phyloP scores from a whole-genome alignment of 2,329 filamentous ascomycete genomes.

The Tolypocladium guangdongense region DNA sequence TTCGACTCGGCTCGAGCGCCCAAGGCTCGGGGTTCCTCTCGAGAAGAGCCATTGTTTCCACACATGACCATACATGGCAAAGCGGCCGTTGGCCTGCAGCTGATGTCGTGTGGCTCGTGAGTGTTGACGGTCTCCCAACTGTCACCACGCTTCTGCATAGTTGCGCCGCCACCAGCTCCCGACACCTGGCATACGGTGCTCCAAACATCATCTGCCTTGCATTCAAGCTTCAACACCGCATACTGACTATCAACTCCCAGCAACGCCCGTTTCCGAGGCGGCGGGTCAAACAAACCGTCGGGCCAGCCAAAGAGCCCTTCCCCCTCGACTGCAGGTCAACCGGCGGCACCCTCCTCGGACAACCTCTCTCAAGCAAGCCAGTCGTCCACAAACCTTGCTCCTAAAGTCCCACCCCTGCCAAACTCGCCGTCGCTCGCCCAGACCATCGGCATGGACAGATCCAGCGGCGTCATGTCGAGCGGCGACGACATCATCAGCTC shows the following conservation, averaged over 20 bases:
- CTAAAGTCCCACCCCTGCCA: slow-evolving; percentile 49
- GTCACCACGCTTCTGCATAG: neutral
- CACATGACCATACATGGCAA: neutral
- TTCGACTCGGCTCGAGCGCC: neutral
- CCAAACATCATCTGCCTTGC: neutral
- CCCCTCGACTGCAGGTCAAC: slow-evolving; percentile 34
- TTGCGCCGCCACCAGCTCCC: neutral
- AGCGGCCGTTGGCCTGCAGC: neutral
- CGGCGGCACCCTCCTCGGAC: slow-evolving; percentile 31
- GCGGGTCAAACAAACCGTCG: slow-evolving; percentile 35
- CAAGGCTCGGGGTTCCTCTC: neutral
- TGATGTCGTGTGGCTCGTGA: neutral
- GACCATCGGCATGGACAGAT: slow-evolving; percentile 58
- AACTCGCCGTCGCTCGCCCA: slow-evolving; percentile 54
- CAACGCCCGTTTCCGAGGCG: slow-evolving; percentile 48
- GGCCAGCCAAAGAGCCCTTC: slow-evolving; percentile 42
- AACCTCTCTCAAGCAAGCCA: slow-evolving; percentile 35
- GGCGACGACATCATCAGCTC: slow-evolving; percentile 45
- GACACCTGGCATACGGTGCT: neutral
- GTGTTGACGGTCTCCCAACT: neutral
- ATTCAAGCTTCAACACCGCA: neutral
- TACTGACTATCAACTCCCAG: slow-evolving; percentile 24
- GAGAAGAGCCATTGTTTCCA: neutral
- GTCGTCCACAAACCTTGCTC: slow-evolving; percentile 40
- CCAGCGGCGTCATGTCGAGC: slow-evolving; percentile 33